Percentiles rank a stretch among this genome's conserved stretches.
Conservation (phyloP, 805 yeast species). For the Starmerella kuoi region DNA sequence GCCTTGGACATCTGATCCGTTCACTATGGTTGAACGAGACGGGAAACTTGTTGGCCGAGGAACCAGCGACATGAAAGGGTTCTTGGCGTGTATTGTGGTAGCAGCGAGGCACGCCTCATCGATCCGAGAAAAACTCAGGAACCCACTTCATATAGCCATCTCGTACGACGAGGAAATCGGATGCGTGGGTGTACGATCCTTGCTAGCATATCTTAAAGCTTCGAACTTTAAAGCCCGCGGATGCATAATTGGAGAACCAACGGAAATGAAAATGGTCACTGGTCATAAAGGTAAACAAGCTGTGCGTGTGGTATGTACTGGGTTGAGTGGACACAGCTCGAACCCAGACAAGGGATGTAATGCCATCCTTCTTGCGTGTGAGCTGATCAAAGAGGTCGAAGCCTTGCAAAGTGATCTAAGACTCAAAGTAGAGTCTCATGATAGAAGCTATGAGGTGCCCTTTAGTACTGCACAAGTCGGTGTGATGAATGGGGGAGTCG, state of each 20-base stretch:
- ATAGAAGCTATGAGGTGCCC: slow-evolving; percentile 14
- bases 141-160: slow-evolving; percentile 14
- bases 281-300: slow-evolving; percentile 21
- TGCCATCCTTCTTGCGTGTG: slow-evolving; percentile 16
- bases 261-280: slow-evolving; percentile 10
- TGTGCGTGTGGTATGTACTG: slow-evolving; percentile 12
- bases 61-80: slow-evolving; percentile 20
- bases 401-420: slow-evolving; percentile 8
- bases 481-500: slow-evolving; percentile 16
- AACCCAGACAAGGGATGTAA: slow-evolving; percentile 17
- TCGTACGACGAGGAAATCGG: slow-evolving; percentile 21
- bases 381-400: slow-evolving; percentile 14
- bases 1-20: slow-evolving; percentile 20
- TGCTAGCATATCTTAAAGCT: slow-evolving; percentile 9
- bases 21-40: slow-evolving; percentile 3
- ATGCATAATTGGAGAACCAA: slow-evolving; percentile 19
- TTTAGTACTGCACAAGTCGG: slow-evolving; percentile 17
- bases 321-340: slow-evolving; percentile 18
- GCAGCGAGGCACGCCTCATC: slow-evolving; percentile 10
- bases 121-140: slow-evolving; percentile 1
- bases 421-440: background rate
- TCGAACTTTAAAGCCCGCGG: slow-evolving; percentile 11
- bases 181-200: slow-evolving; percentile 18
- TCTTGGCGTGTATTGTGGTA: slow-evolving; percentile 18
- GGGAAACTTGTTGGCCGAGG: slow-evolving; percentile 17